Conservation (phyloP, 2,329 filamentous ascomycete species). For the Claviceps digitariae region DNA sequence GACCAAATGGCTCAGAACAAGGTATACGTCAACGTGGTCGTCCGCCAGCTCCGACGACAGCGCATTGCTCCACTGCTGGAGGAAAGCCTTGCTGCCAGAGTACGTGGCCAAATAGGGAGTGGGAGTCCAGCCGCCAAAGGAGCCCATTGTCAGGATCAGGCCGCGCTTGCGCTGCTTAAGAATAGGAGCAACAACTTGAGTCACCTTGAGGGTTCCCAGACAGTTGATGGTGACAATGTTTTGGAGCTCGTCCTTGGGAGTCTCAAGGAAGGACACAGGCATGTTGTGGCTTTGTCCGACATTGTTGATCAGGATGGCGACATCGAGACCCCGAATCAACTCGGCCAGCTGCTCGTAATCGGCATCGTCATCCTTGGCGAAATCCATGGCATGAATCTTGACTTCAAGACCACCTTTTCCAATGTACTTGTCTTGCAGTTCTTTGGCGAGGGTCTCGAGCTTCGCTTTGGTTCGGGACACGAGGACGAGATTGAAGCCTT, state of each 20-base stretch:
- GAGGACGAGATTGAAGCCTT: slow-evolving; percentile 90
- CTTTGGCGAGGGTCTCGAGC: slow-evolving; percentile 60
- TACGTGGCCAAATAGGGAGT: slow-evolving; percentile 91
- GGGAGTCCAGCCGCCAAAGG: slow-evolving; percentile 83
- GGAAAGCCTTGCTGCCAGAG: slow-evolving; percentile 93
- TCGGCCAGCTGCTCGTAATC: slow-evolving; percentile 66
- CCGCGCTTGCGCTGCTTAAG: slow-evolving; percentile 77
- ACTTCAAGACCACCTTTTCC: slow-evolving; percentile 46
- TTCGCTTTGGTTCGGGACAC: slow-evolving; percentile 94
- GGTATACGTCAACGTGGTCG: slow-evolving; percentile 74
- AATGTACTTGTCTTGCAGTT: slow-evolving; percentile 59
- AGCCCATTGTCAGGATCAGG: slow-evolving; percentile 92
- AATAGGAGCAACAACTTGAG: slow-evolving; percentile 69
- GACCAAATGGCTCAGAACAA: slow-evolving; percentile 84
- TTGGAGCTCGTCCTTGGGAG: slow-evolving; percentile 63
- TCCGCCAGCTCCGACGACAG: slow-evolving; percentile 71
- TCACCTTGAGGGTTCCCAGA: slow-evolving; percentile 75
- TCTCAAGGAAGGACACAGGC: slow-evolving; percentile 77
- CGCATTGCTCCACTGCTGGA: slow-evolving; percentile 89
- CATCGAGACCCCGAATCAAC: slow-evolving; percentile 58
- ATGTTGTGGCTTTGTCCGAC: slow-evolving; percentile 91
- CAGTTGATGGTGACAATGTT: slow-evolving; percentile 96
- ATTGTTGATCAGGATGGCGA: slow-evolving; percentile 90
- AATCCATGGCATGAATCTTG: slow-evolving; percentile 85
- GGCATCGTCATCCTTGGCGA: slow-evolving; percentile 59